A percentile compares a stretch with the other conserved stretches of the same genome.
These are phyloP conservation scores for Rutstroemia sydowiana DNA, from an alignment of 2,329 filamentous ascomycete genomes.

Conservation along the genomic window DNA sequence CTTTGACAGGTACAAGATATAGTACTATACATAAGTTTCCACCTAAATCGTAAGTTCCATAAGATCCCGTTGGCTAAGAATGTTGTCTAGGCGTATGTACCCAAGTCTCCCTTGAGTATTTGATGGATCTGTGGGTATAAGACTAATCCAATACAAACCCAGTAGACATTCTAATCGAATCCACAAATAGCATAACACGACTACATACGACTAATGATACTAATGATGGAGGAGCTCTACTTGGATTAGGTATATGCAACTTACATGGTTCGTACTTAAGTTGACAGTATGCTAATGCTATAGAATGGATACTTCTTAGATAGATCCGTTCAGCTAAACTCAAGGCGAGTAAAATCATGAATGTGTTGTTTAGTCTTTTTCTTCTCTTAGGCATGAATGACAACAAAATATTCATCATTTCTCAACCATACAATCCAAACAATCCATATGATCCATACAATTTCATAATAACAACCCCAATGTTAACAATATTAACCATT, in stretches of 20 bases:
- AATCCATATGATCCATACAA: not conserved
- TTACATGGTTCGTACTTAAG: too few species aligned
- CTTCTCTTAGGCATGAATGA: constrained; percentile 8
- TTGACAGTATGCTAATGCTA: too few species aligned
- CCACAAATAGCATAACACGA: constrained; percentile 10
- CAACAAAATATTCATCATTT: constrained; percentile 5
- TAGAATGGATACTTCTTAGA: not conserved
- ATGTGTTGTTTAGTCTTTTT: constrained; percentile 9
- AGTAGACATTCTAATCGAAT: not conserved
- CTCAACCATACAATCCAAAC: not conserved
- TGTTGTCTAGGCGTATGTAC: not conserved
- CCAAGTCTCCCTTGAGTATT: not conserved
- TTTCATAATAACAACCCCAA: not conserved
- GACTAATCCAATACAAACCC: not conserved
- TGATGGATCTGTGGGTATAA: not conserved
- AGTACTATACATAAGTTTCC: not conserved
- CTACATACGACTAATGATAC: not conserved
- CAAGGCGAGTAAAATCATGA: constrained; percentile 4
- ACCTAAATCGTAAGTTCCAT: not conserved
- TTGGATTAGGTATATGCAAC: too few species aligned
- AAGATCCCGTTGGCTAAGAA: not conserved
- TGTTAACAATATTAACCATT: not conserved
- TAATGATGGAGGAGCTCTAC: too few species aligned
- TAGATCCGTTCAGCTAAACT: not conserved
- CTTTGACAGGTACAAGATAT: not conserved